Base-by-base conservation (phyloP, 257 asterid species). In the Rauvolfia tetraphylla region DNA sequence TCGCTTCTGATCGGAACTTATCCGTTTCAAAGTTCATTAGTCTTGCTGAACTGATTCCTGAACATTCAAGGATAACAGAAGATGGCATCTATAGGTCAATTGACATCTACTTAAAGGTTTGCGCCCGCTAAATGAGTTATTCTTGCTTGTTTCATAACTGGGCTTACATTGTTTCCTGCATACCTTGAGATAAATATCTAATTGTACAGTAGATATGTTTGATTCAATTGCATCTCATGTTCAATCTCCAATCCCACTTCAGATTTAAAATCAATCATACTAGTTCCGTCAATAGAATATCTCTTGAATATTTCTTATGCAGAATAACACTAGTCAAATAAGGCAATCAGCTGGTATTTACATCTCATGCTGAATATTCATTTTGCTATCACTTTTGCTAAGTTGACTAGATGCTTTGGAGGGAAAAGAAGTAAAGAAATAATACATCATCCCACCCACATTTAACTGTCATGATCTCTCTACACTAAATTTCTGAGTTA, bases 31-130 rank as follows among this genome's bases (percentile, higher is more conserved):
- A 76, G 80, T 90, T 92, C 82, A 80, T 78, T 13, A 69, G 85
- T 68, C 82, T 92, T 58, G 91, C 95, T 4, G 95, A 92, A 73
- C 82, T 92, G 25, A 80, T 90, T 41, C 97, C 96, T 0, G 97
- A 90, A 34, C 92, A 84, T 58, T 79, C 93, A 2, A 86, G 92
- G 69, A 44, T 83, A 51, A 90, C 93, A 1, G 98, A 93, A 65
- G 98, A 93, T 67, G 96, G 97, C 46, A 90, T 90, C 88, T 93
- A 93, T 74, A 84, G 97, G 51, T 91, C 97, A 73, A 89, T 89
- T 48, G 98, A 93, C 82, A 93, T 93, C 76, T 91, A 86, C 87
- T 79, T 93, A 84, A 93, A 93, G 97, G 98, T 93, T 54, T 59
- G 78, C 39, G 0, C 75, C 42, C 57, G 56, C 71, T 57, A 70